Conservation (phyloP, 805 yeast genomes). For the Wickerhamiella cacticola region DNA sequence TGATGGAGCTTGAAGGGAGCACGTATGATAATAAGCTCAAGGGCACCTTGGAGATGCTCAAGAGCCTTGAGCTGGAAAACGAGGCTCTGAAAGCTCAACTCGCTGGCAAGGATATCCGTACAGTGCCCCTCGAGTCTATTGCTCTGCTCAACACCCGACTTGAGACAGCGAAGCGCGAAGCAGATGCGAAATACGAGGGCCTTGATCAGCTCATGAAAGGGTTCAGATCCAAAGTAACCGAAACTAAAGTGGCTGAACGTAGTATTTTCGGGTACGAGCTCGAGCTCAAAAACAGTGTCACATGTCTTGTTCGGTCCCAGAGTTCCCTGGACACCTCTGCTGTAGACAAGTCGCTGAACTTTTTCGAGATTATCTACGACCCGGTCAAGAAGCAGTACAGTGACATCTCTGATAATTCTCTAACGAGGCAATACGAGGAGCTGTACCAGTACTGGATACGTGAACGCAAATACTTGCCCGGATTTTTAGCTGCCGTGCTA, state of each 20-base stretch:
- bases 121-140: conserved; percentile 6
- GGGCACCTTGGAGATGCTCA: neutral
- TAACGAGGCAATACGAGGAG: conserved; percentile 1
- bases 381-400: conserved; percentile 1
- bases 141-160: conserved; percentile 1
- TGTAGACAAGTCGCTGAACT: conserved; percentile 1
- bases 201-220: conserved; percentile 4
- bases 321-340: neutral
- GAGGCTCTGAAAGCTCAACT: conserved; percentile 5
- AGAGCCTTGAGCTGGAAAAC: conserved; percentile 2
- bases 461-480: conserved; percentile 1
- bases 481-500: conserved; percentile 10
- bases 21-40: neutral
- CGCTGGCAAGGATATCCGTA: neutral
- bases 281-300: conserved; percentile 3
- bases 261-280: conserved; percentile 7
- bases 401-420: conserved; percentile 1
- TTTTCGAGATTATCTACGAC: conserved; percentile 9
- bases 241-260: neutral
- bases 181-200: neutral
- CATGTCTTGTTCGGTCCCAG: conserved; percentile 3
- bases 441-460: conserved; percentile 10
- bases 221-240: neutral
- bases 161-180: neutral
- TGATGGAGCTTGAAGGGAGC: neutral